Evolutionary conservation across 768 basidiomycete species (phyloP).

Genomic region (Mycena kentingensis): DNA sequence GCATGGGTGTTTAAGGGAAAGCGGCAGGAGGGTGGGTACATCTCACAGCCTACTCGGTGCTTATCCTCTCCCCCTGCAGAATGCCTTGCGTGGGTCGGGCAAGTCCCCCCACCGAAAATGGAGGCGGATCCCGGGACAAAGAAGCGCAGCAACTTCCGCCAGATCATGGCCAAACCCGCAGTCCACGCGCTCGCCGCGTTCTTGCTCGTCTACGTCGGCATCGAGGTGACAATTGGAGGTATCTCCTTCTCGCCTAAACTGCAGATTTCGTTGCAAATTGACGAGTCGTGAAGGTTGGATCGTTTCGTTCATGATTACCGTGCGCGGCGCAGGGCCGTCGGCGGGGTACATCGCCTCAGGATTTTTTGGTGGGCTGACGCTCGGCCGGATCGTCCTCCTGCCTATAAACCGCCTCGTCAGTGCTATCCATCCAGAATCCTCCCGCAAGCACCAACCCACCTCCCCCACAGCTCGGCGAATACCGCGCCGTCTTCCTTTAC

Average conservation of each 20-base stretch:
- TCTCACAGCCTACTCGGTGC: not conserved
- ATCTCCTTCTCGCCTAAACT: not conserved
- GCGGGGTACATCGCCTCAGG: slow-evolving; percentile 47
- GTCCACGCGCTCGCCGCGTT: not conserved
- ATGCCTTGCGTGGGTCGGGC: not conserved
- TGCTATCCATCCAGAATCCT: not conserved
- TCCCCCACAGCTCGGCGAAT: slow-evolving; percentile 34
- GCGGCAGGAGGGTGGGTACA: not conserved
- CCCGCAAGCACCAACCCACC: not conserved
- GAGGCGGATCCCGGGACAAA: not conserved
- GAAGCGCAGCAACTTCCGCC: not conserved
- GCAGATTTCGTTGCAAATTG: not conserved
- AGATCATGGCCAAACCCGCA: not conserved
- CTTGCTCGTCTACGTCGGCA: not conserved
- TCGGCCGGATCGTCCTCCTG: slow-evolving; percentile 35
- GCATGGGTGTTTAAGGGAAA: not conserved
- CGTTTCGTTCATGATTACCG: slow-evolving; percentile 39
- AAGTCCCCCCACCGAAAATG: not conserved
- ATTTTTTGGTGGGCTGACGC: slow-evolving; percentile 41
- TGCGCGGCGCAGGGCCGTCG: slow-evolving; percentile 40
- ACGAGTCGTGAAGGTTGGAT: slow-evolving; percentile 37
- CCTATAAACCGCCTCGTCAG: slow-evolving; percentile 36
- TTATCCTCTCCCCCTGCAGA: not conserved
- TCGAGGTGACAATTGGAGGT: not conserved
- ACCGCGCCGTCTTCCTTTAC: slow-evolving; percentile 34